These are phyloP conservation scores for Oryza rufipogon DNA, from an alignment of 176 grass and related monocot species.

Conservation along the genomic window DNA sequence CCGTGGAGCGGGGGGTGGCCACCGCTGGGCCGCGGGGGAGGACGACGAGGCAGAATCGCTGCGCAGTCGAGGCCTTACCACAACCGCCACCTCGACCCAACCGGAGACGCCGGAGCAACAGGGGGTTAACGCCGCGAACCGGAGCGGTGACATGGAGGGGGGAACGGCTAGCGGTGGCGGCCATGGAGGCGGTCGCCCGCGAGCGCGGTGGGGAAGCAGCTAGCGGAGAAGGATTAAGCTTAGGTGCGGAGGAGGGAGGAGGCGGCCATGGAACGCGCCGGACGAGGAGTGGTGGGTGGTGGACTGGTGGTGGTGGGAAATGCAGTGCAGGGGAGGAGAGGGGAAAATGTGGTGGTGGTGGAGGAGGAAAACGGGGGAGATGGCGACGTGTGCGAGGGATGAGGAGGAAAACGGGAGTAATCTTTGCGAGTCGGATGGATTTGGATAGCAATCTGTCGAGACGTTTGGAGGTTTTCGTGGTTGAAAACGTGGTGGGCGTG, in stretches of 20 bases:
- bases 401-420: not conserved
- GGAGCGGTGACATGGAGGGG: constrained; percentile 10
- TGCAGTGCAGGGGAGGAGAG: not conserved
- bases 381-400: not conserved
- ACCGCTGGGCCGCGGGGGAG: not conserved
- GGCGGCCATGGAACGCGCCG: constrained; percentile 54
- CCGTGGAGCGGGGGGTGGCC: constrained; percentile 16
- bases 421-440: not conserved
- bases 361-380: not conserved
- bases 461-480: constrained; percentile 4
- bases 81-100: constrained; percentile 30
- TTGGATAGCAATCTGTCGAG: not conserved
- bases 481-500: constrained; percentile 14
- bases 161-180: not conserved
- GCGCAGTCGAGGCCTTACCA: constrained; percentile 10
- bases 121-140: not conserved
- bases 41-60: not conserved
- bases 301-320: constrained; percentile 23
- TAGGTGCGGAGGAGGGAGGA: constrained; percentile 33
- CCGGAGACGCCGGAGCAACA: constrained; percentile 25
- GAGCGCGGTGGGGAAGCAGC: too few relatives aligned
- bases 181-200: constrained; percentile 30
- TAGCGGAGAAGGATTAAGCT: not conserved
- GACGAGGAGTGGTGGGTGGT: not conserved
- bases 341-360: constrained; percentile 21